Percentiles rank a stretch among this genome's conserved stretches.
Conservation (phyloP, 2,329 filamentous ascomycete species). For the Cercospora zeae-maydis region DNA sequence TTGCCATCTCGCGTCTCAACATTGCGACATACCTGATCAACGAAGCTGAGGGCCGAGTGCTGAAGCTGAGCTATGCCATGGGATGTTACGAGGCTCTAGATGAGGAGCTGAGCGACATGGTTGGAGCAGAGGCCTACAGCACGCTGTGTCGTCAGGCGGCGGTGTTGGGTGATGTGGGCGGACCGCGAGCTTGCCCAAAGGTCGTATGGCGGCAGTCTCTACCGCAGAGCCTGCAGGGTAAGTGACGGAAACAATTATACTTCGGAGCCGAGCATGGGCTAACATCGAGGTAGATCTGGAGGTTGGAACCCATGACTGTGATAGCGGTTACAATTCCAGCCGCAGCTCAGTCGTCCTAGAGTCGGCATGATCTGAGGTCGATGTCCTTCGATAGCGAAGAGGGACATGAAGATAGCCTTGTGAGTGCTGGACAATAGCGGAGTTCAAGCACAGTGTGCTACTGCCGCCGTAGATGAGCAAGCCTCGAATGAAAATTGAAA, state of each 20-base stretch:
- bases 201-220: slow-evolving; percentile 8
- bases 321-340: slow-evolving; percentile 4
- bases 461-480: neutral
- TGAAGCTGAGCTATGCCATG: neutral
- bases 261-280: neutral
- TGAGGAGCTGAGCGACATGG: neutral
- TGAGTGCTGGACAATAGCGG: neutral
- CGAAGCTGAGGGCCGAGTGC: neutral
- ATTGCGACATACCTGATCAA: slow-evolving; percentile 2
- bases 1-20: neutral
- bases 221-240: slow-evolving; percentile 11
- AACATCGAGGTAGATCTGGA: neutral
- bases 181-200: neutral
- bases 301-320: neutral
- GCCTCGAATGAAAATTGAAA: neutral
- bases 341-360: neutral
- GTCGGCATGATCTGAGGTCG: neutral
- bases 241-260: neutral
- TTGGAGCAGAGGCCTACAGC: neutral
- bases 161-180: neutral
- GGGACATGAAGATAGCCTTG: neutral
- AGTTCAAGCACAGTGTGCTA: neutral
- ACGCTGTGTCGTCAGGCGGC: neutral
- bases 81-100: neutral
- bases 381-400: neutral